Evolutionary conservation across 257 asterid species (phyloP), one percentile per base, ranked within the genome.

Genomic region (Primulina tabacum): DNA sequence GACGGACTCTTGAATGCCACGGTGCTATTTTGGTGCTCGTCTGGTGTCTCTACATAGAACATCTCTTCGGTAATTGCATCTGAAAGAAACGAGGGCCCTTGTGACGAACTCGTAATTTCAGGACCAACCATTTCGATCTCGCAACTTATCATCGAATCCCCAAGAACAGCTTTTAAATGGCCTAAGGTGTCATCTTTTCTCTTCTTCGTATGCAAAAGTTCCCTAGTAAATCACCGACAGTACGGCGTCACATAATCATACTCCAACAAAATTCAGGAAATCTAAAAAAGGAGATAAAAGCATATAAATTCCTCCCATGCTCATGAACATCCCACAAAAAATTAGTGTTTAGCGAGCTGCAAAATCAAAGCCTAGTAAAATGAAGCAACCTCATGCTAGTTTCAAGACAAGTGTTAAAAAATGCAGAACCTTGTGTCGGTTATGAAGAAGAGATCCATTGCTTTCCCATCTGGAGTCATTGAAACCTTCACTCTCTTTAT

Each of bases 381-480:
- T 17, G 20, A 50, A 16, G 57, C 18, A 43, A 43, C 16, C 8
- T 16, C 57, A 5, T 16, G 56, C 56, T 2, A 73, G 52, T 14
- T 67, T 16, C 47, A 67, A 32, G 32, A 53, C 32, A 37, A 33
- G 62, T 20, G 50, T 8, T 20, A 65, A 77, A 60, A 56, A 50
- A 73, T 68, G n/a, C 8, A 50, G 47, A 68, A 88, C 96, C 92
- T 87, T 34, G 82, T 74, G 78, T 89, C 96, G 0, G 90, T 82
- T 65, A 89, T 75, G 53, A 87, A 87, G 70, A 89, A 89, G 79
- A 87, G 88, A 75, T 87, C 89, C 92, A 89, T 81, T 68, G 86
- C 89, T 71, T 76, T 80, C 69, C 92, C 96, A 76, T 87, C 96
- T 4, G 96, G 96, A 30, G 95, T 80, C 2, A 89, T 82, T 68